Percentiles rank a stretch among this genome's conserved stretches.
These are phyloP conservation scores for Aspergillus fischeri DNA, from an alignment of 2,329 filamentous ascomycete species.

Conservation along the genomic window DNA sequence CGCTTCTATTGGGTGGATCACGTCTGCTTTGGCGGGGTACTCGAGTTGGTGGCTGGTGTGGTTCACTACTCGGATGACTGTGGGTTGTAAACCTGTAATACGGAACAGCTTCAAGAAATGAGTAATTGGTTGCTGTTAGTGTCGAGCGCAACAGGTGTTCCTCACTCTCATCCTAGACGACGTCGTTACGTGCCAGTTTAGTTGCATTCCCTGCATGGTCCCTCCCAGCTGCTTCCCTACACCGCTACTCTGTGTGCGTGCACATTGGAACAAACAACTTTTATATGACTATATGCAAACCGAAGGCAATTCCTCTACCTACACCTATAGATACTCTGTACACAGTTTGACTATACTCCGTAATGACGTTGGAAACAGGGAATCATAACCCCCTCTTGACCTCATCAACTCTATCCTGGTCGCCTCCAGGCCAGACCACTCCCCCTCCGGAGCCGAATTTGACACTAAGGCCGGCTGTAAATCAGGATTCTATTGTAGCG, in stretches of 20 bases:
- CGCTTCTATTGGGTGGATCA: neutral
- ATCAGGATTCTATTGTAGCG: neutral
- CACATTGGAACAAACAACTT: neutral
- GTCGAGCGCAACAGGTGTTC: neutral
- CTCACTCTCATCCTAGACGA: neutral
- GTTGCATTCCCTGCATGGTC: slow-evolving; percentile 5
- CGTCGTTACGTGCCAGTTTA: neutral
- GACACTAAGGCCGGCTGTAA: neutral
- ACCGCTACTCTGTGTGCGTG: slow-evolving; percentile 11
- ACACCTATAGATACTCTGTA: neutral
- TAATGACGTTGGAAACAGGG: neutral
- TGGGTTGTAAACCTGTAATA: neutral
- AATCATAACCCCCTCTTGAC: neutral
- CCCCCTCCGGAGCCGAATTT: neutral
- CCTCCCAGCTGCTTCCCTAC: slow-evolving; percentile 12
- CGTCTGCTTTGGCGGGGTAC: neutral
- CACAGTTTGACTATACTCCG: neutral
- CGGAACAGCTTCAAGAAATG: neutral
- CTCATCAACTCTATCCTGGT: neutral
- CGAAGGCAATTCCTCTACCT: neutral
- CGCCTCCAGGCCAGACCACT: neutral
- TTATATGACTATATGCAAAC: neutral
- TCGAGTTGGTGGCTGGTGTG: neutral
- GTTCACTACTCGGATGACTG: too few species aligned
- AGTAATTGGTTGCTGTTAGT: neutral